phyloP scores from a whole-genome alignment of 305 asterid species.

The Rubia tinctorum region DNA sequence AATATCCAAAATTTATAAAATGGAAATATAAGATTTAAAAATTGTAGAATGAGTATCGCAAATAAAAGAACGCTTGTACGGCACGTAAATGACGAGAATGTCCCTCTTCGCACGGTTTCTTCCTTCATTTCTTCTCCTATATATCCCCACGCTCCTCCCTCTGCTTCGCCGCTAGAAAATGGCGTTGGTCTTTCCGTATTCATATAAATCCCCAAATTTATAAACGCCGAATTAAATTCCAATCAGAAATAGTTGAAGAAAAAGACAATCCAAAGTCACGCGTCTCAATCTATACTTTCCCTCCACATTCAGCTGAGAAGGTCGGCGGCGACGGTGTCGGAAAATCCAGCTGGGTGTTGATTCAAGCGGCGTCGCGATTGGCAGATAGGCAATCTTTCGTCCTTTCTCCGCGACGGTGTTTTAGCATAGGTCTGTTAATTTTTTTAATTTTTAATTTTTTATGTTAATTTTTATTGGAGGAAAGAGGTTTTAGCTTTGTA shows the following conservation, averaged over 20 bases:
- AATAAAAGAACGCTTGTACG: slow-evolving; percentile 28
- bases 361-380: not conserved
- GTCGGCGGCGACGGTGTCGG: not conserved
- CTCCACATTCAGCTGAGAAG: not conserved
- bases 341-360: not conserved
- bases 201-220: not conserved
- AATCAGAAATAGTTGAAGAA: not conserved
- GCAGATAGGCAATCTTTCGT: slow-evolving; percentile 1
- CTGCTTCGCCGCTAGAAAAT: not conserved
- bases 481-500: not conserved
- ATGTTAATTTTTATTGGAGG: not conserved
- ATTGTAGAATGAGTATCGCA: not conserved
- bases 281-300: not conserved
- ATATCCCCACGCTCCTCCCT: not conserved
- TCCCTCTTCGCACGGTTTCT: slow-evolving; percentile 33
- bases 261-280: not conserved
- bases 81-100: slow-evolving; percentile 47
- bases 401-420: no score
- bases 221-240: not conserved
- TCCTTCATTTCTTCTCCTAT: not conserved
- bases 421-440: no score
- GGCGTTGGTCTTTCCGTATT: not conserved
- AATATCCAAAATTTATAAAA: no score
- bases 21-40: not conserved
- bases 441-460: not conserved